Percentiles rank a stretch among this genome's conserved stretches.
Conservation (phyloP, 2,329 filamentous ascomycete genomes). For the Knoxdaviesia capensis region DNA sequence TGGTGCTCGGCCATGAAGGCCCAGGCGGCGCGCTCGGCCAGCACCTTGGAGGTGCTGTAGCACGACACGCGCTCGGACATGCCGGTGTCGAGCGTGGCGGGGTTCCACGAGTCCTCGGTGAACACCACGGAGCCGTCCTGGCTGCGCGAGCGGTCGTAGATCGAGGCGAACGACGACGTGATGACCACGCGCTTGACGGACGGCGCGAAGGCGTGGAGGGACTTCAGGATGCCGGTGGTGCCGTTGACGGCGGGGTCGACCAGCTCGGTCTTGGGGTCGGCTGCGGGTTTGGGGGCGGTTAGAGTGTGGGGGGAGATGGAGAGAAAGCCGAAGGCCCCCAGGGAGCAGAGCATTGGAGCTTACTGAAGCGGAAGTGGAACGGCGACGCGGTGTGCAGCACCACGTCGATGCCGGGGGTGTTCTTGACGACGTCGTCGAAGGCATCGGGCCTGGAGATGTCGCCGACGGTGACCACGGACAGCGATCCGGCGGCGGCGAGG, state of each 20-base stretch:
- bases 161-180: conserved; percentile 34
- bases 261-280: conserved; percentile 29
- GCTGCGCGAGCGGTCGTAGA: conserved; percentile 20
- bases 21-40: conserved; percentile 33
- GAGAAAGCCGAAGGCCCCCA: no score
- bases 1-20: conserved; percentile 23
- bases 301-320: background rate
- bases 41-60: conserved; percentile 34
- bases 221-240: conserved; percentile 50
- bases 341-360: no score
- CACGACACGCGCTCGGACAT: conserved; percentile 17
- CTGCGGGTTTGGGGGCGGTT: conserved; percentile 6
- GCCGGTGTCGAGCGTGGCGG: conserved; percentile 24
- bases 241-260: conserved; percentile 37
- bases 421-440: conserved; percentile 44
- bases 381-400: conserved; percentile 42
- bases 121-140: conserved; percentile 14
- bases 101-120: conserved; percentile 32
- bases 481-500: conserved; percentile 19
- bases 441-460: conserved; percentile 57
- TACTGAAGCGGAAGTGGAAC: conserved; percentile 31
- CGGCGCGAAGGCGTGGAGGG: conserved; percentile 37
- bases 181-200: conserved; percentile 51
- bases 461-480: conserved; percentile 42
- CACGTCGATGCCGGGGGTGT: conserved; percentile 18